These are phyloP conservation scores for Scedosporium boydii DNA, from an alignment of 2,329 filamentous ascomycete genomes.

Conservation along the genomic window DNA sequence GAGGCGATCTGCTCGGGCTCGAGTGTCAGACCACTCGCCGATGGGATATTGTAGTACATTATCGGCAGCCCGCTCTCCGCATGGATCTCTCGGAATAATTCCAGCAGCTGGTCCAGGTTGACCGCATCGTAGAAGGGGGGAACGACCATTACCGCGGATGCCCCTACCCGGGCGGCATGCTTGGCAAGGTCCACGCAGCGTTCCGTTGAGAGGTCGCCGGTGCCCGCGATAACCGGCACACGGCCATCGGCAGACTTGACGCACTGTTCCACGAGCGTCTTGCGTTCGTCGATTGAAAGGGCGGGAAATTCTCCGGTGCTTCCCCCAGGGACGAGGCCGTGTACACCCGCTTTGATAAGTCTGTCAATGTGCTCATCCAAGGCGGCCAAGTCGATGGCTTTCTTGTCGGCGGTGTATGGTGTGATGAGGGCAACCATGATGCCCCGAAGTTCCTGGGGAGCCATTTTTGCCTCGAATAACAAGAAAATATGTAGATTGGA, in stretches of 20 bases:
- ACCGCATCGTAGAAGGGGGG: conserved; percentile 39
- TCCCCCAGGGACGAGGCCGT: conserved; percentile 39
- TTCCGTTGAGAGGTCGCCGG: conserved; percentile 34
- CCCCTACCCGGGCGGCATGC: conserved; percentile 67
- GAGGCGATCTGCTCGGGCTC: conserved; percentile 30
- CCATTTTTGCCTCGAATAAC: too few species aligned
- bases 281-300: conserved; percentile 32
- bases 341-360: conserved; percentile 32
- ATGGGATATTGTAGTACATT: conserved; percentile 42
- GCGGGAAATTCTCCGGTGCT: conserved; percentile 38
- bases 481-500: too few species aligned
- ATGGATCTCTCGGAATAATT: conserved; percentile 32
- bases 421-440: conserved; percentile 40
- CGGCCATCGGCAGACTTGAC: conserved; percentile 25
- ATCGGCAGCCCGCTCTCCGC: conserved; percentile 30
- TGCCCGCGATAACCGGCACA: conserved; percentile 31
- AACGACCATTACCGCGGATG: conserved; percentile 50
- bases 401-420: conserved; percentile 31
- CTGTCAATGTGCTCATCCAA: conserved; percentile 34
- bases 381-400: conserved; percentile 25
- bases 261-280: conserved; percentile 26
- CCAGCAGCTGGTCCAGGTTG: conserved; percentile 17
- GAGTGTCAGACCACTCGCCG: conserved; percentile 32
- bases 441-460: conserved; percentile 20
- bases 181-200: conserved; percentile 59